phyloP scores from a whole-genome alignment of 1,139 yeast species.

The Candida neerlandica region DNA sequence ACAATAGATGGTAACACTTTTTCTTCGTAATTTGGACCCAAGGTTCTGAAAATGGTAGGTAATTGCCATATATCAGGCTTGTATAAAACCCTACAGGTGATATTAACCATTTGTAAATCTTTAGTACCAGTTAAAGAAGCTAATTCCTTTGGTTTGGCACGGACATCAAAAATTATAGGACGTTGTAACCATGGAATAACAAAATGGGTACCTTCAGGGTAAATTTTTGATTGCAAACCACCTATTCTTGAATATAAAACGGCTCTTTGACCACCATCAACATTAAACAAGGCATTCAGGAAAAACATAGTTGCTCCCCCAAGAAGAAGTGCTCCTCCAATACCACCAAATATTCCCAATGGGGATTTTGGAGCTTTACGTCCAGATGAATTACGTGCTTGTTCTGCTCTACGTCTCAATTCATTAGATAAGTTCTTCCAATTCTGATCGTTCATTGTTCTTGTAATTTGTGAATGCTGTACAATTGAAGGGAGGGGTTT shows the following conservation, averaged over 20 bases:
- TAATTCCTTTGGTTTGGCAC: conserved; percentile 96
- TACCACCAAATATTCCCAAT: conserved; percentile 68
- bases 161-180: conserved; percentile 89
- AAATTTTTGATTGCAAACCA: conserved; percentile 86
- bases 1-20: conserved; percentile 95
- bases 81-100: conserved; percentile 94
- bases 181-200: conserved; percentile 94
- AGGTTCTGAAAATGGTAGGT: conserved; percentile 85
- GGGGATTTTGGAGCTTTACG: conserved; percentile 50
- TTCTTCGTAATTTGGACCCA: conserved; percentile 94
- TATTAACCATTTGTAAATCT: conserved; percentile 98
- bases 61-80: conserved; percentile 80
- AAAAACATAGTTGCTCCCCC: conserved; percentile 72
- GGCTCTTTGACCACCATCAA: conserved; percentile 99
- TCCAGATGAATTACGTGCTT: conserved; percentile 32
- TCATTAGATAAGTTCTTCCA: conserved; percentile 72
- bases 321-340: conserved; percentile 72
- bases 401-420: conserved; percentile 64
- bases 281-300: conserved; percentile 84
- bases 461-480: background rate
- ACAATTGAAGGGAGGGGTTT: background rate
- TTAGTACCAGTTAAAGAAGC: conserved; percentile 98
- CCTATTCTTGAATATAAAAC: conserved; percentile 85
- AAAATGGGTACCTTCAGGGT: conserved; percentile 93
- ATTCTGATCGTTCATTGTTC: conserved; percentile 50